Base-by-base conservation (phyloP, 441 rosid species). In the Adansonia madagascariensis region DNA sequence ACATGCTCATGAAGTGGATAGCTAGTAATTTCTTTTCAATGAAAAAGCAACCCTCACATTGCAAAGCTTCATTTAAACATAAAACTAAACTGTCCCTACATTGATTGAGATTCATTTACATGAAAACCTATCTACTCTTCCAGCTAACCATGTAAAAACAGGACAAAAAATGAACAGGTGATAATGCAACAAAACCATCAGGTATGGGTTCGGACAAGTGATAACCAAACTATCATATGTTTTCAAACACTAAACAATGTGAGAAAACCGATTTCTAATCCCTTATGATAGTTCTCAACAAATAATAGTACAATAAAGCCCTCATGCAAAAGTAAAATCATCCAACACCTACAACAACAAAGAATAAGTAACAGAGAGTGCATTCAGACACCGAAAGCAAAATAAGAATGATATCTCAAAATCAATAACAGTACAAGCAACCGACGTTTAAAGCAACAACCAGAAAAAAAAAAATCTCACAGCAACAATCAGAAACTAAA, bases 321-420 rank as follows among this genome's bases (percentile, higher is more conserved):
- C 35, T 35, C 10, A 53, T 35, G 63, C 22, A 17, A 18, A 71
- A 53, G 41, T 35, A 17, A 17, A 6, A 9, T 71, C 75, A 53
- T 5, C 8, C 31, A 55, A 56, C 55, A 35, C 64, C 35, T 35
- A 55, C 31, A 71, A 69, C 59, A 22, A 20, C 11, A 0, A 67
- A 67, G n/a, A 11, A 46, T 11, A 5, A 74, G 2, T 22, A 47
- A 17, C 49, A 4, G 11, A 9, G 7, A 10, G 57, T n/a, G 12
- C 11, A 72, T 10, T 39, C 50, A 11, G 35, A 55, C 31, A 55
- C 52, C 2, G 6, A 71, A 35, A 55, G 31, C 11, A 52, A 31
- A 64, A 11, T n/a, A 64, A 64, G 62, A 64, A 43, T 52, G 55
- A 17, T 49, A 65, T 46, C 22, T 20, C 43, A 74, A 61, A 61